A percentile compares a stretch with the other conserved stretches of the same genome.
phyloP scores from a whole-genome alignment of 495 filamentous ascomycete species.

The Zalerion maritima region DNA sequence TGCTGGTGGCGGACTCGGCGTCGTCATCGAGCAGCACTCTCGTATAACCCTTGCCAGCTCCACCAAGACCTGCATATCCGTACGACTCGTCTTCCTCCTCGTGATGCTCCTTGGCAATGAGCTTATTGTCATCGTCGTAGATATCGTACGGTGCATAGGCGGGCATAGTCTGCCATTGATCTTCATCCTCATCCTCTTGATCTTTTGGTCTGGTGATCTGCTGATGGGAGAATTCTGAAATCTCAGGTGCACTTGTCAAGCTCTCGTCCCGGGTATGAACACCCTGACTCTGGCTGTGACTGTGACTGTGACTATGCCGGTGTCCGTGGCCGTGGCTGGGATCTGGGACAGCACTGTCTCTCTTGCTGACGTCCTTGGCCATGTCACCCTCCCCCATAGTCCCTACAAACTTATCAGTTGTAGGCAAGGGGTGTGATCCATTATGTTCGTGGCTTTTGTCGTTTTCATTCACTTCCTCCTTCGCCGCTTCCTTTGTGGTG shows the following conservation, averaged over 20 bases:
- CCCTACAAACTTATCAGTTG: too few relatives aligned
- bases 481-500: constrained; percentile 4
- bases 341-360: too few relatives aligned
- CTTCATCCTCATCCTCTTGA: constrained; percentile 38
- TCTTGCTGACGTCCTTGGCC: too few relatives aligned
- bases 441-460: too few relatives aligned
- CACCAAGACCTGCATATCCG: constrained; percentile 60
- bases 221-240: constrained; percentile 90
- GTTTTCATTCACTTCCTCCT: constrained; percentile 5
- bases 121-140: constrained; percentile 83
- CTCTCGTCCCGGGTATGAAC: constrained; percentile 19
- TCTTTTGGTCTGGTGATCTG: constrained; percentile 45
- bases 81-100: constrained; percentile 58
- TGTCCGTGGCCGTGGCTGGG: too few relatives aligned
- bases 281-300: too few relatives aligned
- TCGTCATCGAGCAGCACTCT: constrained; percentile 88
- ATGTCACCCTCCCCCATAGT: too few relatives aligned
- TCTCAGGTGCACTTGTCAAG: constrained; percentile 11
- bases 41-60: constrained; percentile 89
- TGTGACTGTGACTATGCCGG: too few relatives aligned
- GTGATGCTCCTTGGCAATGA: constrained; percentile 64
- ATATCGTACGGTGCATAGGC: constrained; percentile 82
- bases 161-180: constrained; percentile 85
- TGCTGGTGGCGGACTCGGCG: constrained; percentile 77
- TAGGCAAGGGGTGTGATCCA: too few relatives aligned